Conservation (phyloP, 2,329 filamentous ascomycete species). For the Thermothelomyces thermophilus region DNA sequence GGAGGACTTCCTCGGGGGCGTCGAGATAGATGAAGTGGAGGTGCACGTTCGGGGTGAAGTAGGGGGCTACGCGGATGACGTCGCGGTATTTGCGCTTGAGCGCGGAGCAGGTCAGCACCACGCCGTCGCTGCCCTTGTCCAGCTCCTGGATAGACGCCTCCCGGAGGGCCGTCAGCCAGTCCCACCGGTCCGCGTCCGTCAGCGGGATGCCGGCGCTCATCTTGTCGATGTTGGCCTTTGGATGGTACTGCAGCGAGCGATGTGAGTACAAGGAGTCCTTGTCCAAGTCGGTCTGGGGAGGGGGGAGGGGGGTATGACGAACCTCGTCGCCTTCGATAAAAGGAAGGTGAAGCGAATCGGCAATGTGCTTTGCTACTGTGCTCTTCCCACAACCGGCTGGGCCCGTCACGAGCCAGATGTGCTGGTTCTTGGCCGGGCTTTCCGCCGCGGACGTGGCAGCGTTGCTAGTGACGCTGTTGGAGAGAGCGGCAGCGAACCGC, state of each 20-base stretch:
- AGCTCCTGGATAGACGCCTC: slow-evolving; percentile 57
- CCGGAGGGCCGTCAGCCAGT: slow-evolving; percentile 81
- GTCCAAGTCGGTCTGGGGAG: too few species aligned
- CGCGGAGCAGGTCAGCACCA: slow-evolving; percentile 94
- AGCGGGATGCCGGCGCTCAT: slow-evolving; percentile 81
- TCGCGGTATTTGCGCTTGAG: slow-evolving; percentile 97
- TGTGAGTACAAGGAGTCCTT: too few species aligned
- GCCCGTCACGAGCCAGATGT: slow-evolving; percentile 76
- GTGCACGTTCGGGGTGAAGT: slow-evolving; percentile 64
- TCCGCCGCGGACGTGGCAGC: slow-evolving; percentile 28
- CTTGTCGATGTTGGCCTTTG: slow-evolving; percentile 76
- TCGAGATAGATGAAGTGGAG: slow-evolving; percentile 92
- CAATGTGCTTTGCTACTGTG: slow-evolving; percentile 62
- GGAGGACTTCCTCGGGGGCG: slow-evolving; percentile 66
- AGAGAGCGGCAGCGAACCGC: slow-evolving; percentile 17
- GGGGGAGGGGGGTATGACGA: too few species aligned
- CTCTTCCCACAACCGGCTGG: slow-evolving; percentile 76
- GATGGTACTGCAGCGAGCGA: slow-evolving; percentile 54
- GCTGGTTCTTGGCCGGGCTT: slow-evolving; percentile 40
- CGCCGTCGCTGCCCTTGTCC: slow-evolving; percentile 55
- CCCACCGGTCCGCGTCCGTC: slow-evolving; percentile 92
- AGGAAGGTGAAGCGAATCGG: slow-evolving; percentile 55
- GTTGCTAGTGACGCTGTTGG: slow-evolving; percentile 26
- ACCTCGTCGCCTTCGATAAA: slow-evolving; percentile 77
- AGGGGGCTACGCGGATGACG: slow-evolving; percentile 73